These are phyloP conservation scores for Lactifluus rugatus DNA, from an alignment of 768 basidiomycete genomes.

Conservation along the genomic window DNA sequence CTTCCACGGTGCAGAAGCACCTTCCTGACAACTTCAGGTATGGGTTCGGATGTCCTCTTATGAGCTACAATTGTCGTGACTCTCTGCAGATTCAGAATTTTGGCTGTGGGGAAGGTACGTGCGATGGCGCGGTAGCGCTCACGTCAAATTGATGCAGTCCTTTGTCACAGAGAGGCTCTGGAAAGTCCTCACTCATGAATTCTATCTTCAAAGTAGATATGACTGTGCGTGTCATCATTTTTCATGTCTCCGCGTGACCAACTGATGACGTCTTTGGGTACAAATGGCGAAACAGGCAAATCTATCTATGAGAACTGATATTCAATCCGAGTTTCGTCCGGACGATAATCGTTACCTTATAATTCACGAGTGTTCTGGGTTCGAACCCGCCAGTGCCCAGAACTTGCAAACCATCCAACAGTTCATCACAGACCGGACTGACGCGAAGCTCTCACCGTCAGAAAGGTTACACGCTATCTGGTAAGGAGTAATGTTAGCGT, in stretches of 20 bases:
- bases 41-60: neutral
- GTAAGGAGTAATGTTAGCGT: neutral
- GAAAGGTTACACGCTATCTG: slow-evolving; percentile 10
- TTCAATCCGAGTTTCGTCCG: neutral
- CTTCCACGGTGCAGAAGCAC: neutral
- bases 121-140: too few relatives aligned
- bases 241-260: neutral
- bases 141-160: neutral
- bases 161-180: neutral
- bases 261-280: neutral
- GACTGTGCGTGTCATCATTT: neutral
- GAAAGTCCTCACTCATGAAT: slow-evolving; percentile 8
- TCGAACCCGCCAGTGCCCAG: neutral
- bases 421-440: neutral
- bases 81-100: slow-evolving; percentile 3
- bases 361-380: neutral
- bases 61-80: neutral
- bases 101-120: slow-evolving; percentile 9
- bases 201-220: neutral
- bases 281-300: neutral
- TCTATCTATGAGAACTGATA: neutral
- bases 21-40: slow-evolving; percentile 5
- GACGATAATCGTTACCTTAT: neutral
- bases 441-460: neutral
- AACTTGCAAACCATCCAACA: neutral